Conservation (phyloP, 1,139 yeast species). For the Saccharomyces pastorianus region DNA sequence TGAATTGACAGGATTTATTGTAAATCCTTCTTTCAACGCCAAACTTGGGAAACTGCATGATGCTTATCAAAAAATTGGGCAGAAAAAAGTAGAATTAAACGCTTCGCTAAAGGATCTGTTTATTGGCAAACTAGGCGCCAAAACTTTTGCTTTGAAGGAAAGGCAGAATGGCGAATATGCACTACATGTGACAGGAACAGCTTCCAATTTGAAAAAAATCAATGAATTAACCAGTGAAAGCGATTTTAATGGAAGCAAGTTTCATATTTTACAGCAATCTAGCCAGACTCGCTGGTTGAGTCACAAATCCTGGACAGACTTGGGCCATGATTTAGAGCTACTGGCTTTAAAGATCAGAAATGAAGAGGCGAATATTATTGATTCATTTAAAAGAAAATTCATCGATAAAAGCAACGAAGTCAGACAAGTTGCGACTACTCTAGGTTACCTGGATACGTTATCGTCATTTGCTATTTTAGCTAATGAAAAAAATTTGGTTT, state of each 20-base stretch:
- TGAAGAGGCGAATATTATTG: conserved; percentile 30
- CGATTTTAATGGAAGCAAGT: conserved; percentile 4
- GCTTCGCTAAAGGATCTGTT: conserved; percentile 17
- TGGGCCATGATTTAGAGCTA: conserved; percentile 31
- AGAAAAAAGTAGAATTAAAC: conserved; percentile 18
- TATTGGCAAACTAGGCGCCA: conserved; percentile 16
- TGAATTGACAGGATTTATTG: conserved; percentile 11
- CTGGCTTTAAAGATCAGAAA: conserved; percentile 20
- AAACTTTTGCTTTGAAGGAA: conserved; percentile 19
- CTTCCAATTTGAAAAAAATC: conserved; percentile 13
- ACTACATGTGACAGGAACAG: conserved; percentile 20
- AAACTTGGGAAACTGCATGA: conserved; percentile 17
- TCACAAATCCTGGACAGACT: conserved; percentile 32
- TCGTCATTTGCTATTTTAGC: conserved; percentile 68
- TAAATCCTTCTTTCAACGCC: conserved; percentile 18
- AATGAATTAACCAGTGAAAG: conserved; percentile 6
- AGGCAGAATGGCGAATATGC: conserved; percentile 25
- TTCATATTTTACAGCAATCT: conserved; percentile 23
- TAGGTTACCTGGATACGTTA: conserved; percentile 67
- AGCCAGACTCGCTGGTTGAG: conserved; percentile 31
- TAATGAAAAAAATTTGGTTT: conserved; percentile 49
- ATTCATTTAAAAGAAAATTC: conserved; percentile 25
- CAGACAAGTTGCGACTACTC: conserved; percentile 31
- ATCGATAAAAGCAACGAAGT: conserved; percentile 26
- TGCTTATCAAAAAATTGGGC: conserved; percentile 16